phyloP scores from a whole-genome alignment of 164 flowering plant genomes.

The Annona squamosa region DNA sequence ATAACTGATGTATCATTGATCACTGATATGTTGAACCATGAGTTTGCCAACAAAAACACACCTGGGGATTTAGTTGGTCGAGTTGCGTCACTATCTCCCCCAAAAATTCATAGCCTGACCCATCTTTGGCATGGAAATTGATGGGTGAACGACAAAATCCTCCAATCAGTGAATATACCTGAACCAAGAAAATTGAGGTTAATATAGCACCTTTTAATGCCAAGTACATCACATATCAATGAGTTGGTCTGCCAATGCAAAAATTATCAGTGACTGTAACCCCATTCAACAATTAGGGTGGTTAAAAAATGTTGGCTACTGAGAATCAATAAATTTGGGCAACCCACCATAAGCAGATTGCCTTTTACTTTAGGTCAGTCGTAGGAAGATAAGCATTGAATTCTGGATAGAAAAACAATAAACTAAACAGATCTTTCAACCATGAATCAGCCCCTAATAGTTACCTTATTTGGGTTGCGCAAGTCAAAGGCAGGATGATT shows the following conservation, averaged over 20 bases:
- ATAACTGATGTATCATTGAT: neutral
- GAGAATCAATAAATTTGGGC: neutral
- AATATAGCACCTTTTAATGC: neutral
- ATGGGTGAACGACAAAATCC: constrained; percentile 88
- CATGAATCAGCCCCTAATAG: neutral
- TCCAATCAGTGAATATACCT: constrained; percentile 89
- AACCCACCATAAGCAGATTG: neutral
- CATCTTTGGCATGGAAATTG: constrained; percentile 95
- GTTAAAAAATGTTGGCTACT: neutral
- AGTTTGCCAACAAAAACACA: constrained; percentile 8
- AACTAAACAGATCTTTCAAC: neutral
- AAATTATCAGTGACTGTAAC: neutral
- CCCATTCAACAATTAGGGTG: neutral
- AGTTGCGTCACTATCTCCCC: constrained; percentile 89
- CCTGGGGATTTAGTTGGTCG: constrained; percentile 98
- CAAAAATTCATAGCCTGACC: constrained; percentile 88
- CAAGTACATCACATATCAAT: neutral
- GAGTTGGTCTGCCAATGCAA: neutral
- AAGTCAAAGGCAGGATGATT: constrained; percentile 88
- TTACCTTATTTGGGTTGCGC: constrained; percentile 90
- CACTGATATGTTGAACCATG: neutral
- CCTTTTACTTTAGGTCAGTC: neutral
- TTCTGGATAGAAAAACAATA: neutral
- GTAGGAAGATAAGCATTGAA: neutral
- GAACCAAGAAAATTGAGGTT: neutral